Evolutionary conservation across 345 rosid genomes (phyloP).

Genomic region (Nephelium lappaceum): DNA sequence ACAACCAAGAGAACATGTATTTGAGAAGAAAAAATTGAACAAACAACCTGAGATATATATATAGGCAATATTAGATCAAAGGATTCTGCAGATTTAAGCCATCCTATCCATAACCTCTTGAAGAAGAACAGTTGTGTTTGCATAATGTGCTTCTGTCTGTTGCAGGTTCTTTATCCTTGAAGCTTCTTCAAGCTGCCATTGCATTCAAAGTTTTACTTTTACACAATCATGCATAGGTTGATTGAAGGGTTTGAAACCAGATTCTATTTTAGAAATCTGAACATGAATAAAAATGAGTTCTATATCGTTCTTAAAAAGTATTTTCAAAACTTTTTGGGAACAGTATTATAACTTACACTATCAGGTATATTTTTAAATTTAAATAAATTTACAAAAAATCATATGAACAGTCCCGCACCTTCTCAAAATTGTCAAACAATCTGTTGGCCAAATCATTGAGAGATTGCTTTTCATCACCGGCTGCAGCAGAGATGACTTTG

Average conservation of each 20-base stretch:
- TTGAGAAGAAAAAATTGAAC: not conserved
- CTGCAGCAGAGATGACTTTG: slow-evolving; percentile 72
- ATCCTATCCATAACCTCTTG: slow-evolving; percentile 72
- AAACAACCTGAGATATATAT: not conserved
- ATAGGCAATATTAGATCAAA: not conserved
- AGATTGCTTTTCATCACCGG: slow-evolving; percentile 61
- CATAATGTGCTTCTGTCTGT: slow-evolving; percentile 53
- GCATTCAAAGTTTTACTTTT: not conserved
- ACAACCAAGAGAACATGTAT: not conserved
- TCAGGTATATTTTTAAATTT: too few relatives aligned
- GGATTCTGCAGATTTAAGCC: slow-evolving; percentile 37
- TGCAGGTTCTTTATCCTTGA: slow-evolving; percentile 53
- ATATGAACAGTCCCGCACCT: slow-evolving; percentile 43
- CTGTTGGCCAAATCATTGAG: slow-evolving; percentile 76
- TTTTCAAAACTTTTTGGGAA: too few relatives aligned
- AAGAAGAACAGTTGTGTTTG: slow-evolving; percentile 57
- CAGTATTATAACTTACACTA: too few relatives aligned
- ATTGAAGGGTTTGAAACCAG: not conserved
- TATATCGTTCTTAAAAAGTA: too few relatives aligned
- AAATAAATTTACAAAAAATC: not conserved
- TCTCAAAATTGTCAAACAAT: slow-evolving; percentile 76
- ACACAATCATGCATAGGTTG: not conserved
- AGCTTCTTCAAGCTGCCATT: slow-evolving; percentile 73
- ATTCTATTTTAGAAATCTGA: too few relatives aligned
- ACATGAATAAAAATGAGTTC: not conserved